These are phyloP conservation scores for Viola odorata DNA, from an alignment of 345 rosid genomes.

Conservation along the genomic window DNA sequence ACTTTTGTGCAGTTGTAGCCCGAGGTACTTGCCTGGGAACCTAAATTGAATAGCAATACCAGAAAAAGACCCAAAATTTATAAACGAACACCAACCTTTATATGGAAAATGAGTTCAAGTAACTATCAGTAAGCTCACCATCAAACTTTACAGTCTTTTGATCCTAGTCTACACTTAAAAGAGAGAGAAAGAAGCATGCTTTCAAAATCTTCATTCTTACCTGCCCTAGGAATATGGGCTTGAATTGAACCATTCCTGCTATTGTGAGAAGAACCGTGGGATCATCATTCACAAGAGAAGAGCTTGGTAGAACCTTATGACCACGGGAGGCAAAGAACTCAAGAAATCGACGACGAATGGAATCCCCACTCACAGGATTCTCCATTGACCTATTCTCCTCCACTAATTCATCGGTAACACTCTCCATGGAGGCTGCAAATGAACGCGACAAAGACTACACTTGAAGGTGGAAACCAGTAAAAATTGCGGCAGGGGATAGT, in stretches of 20 bases:
- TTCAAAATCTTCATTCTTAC: conserved; percentile 20
- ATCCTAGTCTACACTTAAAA: too few species aligned
- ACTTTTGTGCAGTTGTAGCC: conserved; percentile 83
- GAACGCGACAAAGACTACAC: conserved; percentile 22
- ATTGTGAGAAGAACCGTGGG: conserved; percentile 91
- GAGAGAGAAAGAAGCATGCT: too few species aligned
- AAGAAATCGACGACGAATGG: conserved; percentile 70
- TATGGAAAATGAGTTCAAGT: background rate
- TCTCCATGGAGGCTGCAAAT: conserved; percentile 66
- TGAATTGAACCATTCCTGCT: conserved; percentile 98
- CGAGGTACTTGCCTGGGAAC: conserved; percentile 76
- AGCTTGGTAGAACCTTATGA: conserved; percentile 80
- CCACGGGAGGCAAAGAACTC: conserved; percentile 86
- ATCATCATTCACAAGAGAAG: conserved; percentile 95
- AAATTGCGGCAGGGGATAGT: background rate
- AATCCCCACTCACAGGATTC: conserved; percentile 59
- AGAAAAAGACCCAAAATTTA: conserved; percentile 4
- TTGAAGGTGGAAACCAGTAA: conserved; percentile 10
- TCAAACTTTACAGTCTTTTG: too few species aligned
- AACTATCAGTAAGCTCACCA: too few species aligned
- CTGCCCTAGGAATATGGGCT: conserved; percentile 93
- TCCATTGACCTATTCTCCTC: conserved; percentile 35
- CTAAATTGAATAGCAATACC: conserved; percentile 28
- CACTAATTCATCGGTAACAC: conserved; percentile 43
- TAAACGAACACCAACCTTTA: background rate